phyloP scores from a whole-genome alignment of 805 yeast species.

The Myxozyma mucilagina region DNA sequence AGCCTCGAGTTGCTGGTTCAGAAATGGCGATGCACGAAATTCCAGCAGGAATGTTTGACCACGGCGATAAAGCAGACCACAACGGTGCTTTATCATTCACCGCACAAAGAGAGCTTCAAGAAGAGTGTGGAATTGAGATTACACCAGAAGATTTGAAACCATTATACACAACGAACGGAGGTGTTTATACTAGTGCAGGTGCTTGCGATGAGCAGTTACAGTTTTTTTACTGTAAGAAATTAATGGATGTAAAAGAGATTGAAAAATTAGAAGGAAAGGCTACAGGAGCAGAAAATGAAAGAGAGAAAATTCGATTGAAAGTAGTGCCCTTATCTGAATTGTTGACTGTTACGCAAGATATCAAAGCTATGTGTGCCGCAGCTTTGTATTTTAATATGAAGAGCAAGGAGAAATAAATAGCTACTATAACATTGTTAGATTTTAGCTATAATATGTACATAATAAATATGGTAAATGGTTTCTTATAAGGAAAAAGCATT shows the following conservation, averaged over 20 bases:
- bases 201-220: constrained; percentile 30
- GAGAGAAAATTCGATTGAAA: constrained; percentile 20
- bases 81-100: constrained; percentile 34
- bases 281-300: constrained; percentile 26
- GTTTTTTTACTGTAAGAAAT: constrained; percentile 26
- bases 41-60: constrained; percentile 39
- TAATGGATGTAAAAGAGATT: constrained; percentile 17
- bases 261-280: constrained; percentile 12
- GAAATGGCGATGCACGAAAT: constrained; percentile 32
- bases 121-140: constrained; percentile 36
- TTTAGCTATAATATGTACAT: neutral
- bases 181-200: constrained; percentile 33
- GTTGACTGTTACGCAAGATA: constrained; percentile 21
- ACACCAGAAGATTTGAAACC: constrained; percentile 26
- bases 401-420: neutral
- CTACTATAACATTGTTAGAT: neutral
- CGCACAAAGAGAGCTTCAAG: constrained; percentile 36
- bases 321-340: constrained; percentile 16
- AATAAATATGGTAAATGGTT: no score
- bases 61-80: constrained; percentile 4
- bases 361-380: constrained; percentile 22
- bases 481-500: no score
- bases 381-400: constrained; percentile 6
- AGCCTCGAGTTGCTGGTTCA: constrained; percentile 36
- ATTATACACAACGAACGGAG: constrained; percentile 19